These are phyloP conservation scores for Linaria vulgaris DNA, from an alignment of 257 asterid species.

Conservation along the genomic window DNA sequence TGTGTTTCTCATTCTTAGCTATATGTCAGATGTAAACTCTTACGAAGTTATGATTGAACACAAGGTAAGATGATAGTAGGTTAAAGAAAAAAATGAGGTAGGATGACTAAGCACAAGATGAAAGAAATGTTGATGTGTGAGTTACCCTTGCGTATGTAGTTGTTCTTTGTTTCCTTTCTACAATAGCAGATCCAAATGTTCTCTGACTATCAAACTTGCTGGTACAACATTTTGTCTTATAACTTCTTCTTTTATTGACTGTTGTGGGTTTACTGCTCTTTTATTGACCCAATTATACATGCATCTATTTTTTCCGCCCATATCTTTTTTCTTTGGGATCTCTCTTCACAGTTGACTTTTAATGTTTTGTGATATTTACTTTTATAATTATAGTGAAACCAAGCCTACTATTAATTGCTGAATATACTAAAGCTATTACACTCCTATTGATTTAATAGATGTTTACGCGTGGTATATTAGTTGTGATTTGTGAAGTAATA, in stretches of 20 bases:
- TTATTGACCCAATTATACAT: not conserved
- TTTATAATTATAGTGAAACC: no score
- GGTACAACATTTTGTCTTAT: constrained; percentile 2
- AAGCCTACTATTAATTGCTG: no score
- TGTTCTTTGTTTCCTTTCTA: constrained; percentile 7
- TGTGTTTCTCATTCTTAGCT: not conserved
- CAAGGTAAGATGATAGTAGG: constrained; percentile 4
- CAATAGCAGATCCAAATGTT: not conserved
- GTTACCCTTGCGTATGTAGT: not conserved
- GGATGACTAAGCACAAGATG: not conserved
- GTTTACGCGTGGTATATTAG: no score
- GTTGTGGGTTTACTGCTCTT: not conserved
- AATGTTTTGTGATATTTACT: no score
- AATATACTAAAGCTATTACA: no score
- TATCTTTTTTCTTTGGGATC: not conserved
- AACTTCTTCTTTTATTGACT: not conserved
- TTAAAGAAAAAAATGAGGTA: not conserved
- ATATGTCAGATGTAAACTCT: not conserved
- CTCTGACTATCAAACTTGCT: constrained; percentile 4
- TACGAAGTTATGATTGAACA: constrained; percentile 2
- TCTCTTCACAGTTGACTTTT: not conserved
- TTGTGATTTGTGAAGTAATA: no score
- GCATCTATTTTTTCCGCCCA: not conserved
- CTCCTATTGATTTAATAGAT: no score
- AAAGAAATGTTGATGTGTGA: no score